These are phyloP conservation scores for Eucommia ulmoides DNA, from an alignment of 257 asterid species.

Conservation along the genomic window DNA sequence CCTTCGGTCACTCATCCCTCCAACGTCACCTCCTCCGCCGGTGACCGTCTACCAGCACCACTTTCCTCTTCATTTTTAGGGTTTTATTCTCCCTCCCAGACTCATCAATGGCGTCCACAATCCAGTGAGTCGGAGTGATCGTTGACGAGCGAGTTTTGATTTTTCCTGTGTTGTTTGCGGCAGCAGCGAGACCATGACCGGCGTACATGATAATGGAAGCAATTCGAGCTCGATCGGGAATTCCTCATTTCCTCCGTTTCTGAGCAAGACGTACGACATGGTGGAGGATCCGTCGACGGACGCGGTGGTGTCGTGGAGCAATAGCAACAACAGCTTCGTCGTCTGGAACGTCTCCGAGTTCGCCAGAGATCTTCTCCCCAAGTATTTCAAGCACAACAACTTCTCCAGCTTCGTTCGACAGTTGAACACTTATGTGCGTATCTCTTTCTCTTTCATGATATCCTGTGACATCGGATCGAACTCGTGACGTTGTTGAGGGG, in stretches of 20 bases:
- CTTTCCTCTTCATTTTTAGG: too few relatives aligned
- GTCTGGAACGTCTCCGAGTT: conserved; percentile 61
- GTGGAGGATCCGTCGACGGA: conserved; percentile 67
- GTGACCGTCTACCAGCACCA: too few relatives aligned
- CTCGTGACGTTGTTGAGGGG: too few relatives aligned
- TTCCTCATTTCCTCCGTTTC: conserved; percentile 46
- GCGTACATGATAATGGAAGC: conserved; percentile 8
- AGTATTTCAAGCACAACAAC: too few relatives aligned
- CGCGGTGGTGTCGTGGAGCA: conserved; percentile 66
- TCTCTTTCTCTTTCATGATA: conserved; percentile 2
- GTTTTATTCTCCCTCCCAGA: background rate
- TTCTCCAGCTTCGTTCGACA: conserved; percentile 73
- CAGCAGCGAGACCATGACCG: background rate
- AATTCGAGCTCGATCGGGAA: conserved; percentile 3
- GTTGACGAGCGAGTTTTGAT: too few relatives aligned
- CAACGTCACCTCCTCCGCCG: too few relatives aligned
- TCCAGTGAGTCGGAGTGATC: too few relatives aligned
- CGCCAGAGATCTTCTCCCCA: conserved; percentile 48
- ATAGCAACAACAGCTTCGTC: conserved; percentile 48
- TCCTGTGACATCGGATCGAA: too few relatives aligned
- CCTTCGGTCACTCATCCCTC: too few relatives aligned
- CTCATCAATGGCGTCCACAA: too few relatives aligned
- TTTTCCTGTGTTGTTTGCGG: background rate
- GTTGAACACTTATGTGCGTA: conserved; percentile 68
- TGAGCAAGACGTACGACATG: conserved; percentile 73